Base-by-base conservation (phyloP, 75 land plant genomes). In the Chamaecyparis obtusa region DNA sequence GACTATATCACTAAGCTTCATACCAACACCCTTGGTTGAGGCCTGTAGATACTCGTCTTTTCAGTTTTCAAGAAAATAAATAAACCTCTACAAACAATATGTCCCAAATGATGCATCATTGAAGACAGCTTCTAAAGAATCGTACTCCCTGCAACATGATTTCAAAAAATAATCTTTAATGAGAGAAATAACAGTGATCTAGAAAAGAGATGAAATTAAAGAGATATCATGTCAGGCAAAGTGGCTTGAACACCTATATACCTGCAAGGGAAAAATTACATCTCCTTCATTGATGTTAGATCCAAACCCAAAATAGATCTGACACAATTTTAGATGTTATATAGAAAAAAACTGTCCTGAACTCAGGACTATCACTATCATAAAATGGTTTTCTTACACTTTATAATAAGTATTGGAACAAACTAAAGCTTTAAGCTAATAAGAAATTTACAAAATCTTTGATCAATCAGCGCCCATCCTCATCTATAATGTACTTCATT, bases 261-360 rank as follows among this genome's bases (percentile, higher is more conserved):
- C 95, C 94, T 94, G 94, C 64, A 94, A 87, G 10, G 95, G 92
- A 87, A 93, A 94, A 32, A 79, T 71, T 15, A 94, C 86, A 72
- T 94, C 94, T 44, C 87, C 88, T 37, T 83, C 83, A 77, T 91
- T n/a, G n/a, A n/a, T n/a, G n/a, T n/a, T n/a, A n/a, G n/a, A n/a
- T n/a, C n/a, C n/a, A n/a, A n/a, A n/a, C n/a, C n/a, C n/a, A n/a
- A n/a, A n/a, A n/a, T n/a, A n/a, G n/a, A n/a, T n/a, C n/a, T n/a
- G n/a, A n/a, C n/a, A n/a, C n/a, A n/a, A n/a, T n/a, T n/a, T n/a
- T n/a, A n/a, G n/a, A n/a, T n/a, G n/a, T n/a, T n/a, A n/a, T n/a
- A n/a, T n/a, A n/a, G n/a, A n/a, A n/a, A n/a, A n/a, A n/a, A n/a
- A n/a, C n/a, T n/a, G n/a, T n/a, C n/a, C n/a, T n/a, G n/a, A n/a